A percentile compares a stretch with the other conserved stretches of the same genome.
phyloP scores from a whole-genome alignment of 202 grass and related monocot genomes.

The Setaria viridis region DNA sequence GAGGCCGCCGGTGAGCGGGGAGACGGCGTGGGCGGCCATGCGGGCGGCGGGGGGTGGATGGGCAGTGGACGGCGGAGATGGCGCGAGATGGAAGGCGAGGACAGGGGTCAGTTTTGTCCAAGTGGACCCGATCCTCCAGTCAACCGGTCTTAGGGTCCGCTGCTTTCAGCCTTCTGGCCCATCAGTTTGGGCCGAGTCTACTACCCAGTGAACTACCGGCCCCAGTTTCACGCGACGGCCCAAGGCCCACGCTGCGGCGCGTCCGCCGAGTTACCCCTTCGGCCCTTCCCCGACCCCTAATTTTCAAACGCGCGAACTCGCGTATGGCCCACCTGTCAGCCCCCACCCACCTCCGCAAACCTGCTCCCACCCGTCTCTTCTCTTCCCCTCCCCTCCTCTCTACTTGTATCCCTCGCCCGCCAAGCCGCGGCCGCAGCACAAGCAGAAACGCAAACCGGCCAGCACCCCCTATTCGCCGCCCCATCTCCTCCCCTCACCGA shows the following conservation, averaged over 20 bases:
- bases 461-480: slow-evolving; percentile 19
- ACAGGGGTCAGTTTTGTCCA: neutral
- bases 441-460: slow-evolving; percentile 44
- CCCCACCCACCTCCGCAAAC: slow-evolving; percentile 25
- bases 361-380: neutral
- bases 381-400: neutral
- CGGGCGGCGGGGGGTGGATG: slow-evolving; percentile 1
- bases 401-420: slow-evolving; percentile 64
- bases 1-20: slow-evolving; percentile 63
- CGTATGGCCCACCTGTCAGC: slow-evolving; percentile 23
- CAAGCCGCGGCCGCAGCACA: slow-evolving; percentile 39
- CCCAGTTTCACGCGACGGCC: neutral
- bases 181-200: too few species aligned
- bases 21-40: slow-evolving; percentile 57
- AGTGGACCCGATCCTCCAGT: neutral
- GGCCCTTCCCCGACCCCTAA: slow-evolving; percentile 34
- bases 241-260: neutral
- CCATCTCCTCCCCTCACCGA: slow-evolving; percentile 26
- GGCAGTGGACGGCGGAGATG: slow-evolving; percentile 52
- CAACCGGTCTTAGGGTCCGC: too few species aligned
- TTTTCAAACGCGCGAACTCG: slow-evolving; percentile 58
- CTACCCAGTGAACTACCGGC: too few species aligned
- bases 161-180: too few species aligned
- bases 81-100: slow-evolving; percentile 25
- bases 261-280: neutral